Conservation (phyloP, 1,139 yeast genomes). For the Eremothecium cymbalariae region DNA sequence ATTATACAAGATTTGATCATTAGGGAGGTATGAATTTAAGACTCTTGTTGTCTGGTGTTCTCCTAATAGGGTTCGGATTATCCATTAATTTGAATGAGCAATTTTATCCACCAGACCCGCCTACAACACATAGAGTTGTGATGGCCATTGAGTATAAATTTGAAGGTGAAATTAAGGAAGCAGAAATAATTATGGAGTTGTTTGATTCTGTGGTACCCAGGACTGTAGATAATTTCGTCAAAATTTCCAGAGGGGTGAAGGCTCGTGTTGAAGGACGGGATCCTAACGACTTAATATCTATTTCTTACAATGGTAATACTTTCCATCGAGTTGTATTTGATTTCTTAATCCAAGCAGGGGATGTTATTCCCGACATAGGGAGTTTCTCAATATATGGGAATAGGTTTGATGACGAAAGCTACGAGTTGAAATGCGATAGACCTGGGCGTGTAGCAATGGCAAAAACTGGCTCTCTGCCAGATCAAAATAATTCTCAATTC, state of each 20-base stretch:
- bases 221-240: conserved; percentile 60
- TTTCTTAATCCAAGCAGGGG: conserved; percentile 73
- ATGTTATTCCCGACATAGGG: conserved; percentile 80
- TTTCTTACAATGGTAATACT: conserved; percentile 52
- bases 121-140: conserved; percentile 22
- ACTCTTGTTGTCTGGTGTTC: too few relatives aligned
- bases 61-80: too few relatives aligned
- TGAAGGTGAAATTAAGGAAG: conserved; percentile 17
- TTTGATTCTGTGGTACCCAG: conserved; percentile 67
- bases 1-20: too few relatives aligned
- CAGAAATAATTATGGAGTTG: conserved; percentile 51
- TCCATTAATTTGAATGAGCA: too few relatives aligned
- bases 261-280: conserved; percentile 36
- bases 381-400: conserved; percentile 68
- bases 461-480: conserved; percentile 63
- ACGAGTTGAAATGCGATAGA: conserved; percentile 51
- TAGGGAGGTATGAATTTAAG: too few relatives aligned
- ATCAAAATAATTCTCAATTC: conserved; percentile 70
- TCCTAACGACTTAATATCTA: conserved; percentile 41
- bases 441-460: conserved; percentile 73
- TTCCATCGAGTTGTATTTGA: conserved; percentile 63
- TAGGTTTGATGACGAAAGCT: conserved; percentile 62
- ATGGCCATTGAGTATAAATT: conserved; percentile 20
- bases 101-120: conserved; percentile 29
- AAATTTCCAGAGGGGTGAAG: conserved; percentile 45